Evolutionary conservation across 2,329 filamentous ascomycete species (phyloP), one percentile per base, ranked within the genome.

Genomic region (Hirsutella rhossiliensis): DNA sequence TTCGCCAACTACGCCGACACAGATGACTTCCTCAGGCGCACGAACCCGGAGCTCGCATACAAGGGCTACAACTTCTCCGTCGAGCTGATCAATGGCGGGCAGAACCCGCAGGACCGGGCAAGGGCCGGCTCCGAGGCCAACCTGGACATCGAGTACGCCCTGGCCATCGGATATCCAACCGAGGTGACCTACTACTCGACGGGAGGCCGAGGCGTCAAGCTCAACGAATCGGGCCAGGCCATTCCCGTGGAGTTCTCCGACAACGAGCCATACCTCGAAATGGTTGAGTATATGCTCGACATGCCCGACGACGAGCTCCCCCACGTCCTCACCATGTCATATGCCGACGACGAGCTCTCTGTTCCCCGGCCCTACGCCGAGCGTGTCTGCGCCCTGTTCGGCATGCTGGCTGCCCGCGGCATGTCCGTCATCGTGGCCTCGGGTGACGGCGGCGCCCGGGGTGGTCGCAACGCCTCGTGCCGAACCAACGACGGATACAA

Each of bases 261-360:
- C 47, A 79, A 80, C 53, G 76, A 80, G 56, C 76, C 76, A 0
- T 80, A 75, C 48, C 58, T 79, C 5, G 67, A 72, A 32, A 71
- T 75, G 49, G 60, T 78, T 13, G 62, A 74, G 44, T 66, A 70
- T 47, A 58, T 80, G 8, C 61, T 78, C 1, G 56, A 51, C 19
- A 62, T 66, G 47, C 54, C 61, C 1, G 66, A 72, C 40, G 55
- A 60, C 13, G 56, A 67, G 18, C 53, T 78, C 12, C 76, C 77
- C 1, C 73, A 75, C 42, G 70, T 79, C 2, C 64, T 80, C 12
- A 72, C 71, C 40, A 68, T 76, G 18, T 76, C 73, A 13, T 80
- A 79, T 53, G 72, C 68, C 13, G 75, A 79, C 50, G 71, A 78
- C 49, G 76, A 80, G 59, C 64, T 73, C 41, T 67, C 68, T 0